Base-by-base conservation (phyloP, 1,139 yeast genomes). In the Pichia sp. region DNA sequence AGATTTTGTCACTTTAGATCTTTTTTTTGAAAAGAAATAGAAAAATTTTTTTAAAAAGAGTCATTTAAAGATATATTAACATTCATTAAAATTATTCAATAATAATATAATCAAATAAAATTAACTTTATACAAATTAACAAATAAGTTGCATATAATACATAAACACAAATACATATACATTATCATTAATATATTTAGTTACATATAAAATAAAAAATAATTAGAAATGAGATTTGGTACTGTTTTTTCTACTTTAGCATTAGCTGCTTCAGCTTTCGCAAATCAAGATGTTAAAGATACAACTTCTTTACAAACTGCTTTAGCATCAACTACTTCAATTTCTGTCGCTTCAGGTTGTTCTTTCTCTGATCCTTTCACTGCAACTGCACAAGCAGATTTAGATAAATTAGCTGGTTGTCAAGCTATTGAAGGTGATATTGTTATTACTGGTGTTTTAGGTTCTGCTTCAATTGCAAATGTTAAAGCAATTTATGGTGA, bases 361-460 rank as follows among this genome's bases (percentile, higher is more conserved):
- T 71, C 80, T 22, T 76, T 76, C 69, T 35, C 45, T 3, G 65
- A 63, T 50, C 52, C 62, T 20, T 72, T 67, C 64, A 82, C 92
- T 42, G 89, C 86, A 55, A 78, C 92, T 50, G 78, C 81, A 41
- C 87, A 90, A 66, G 62, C 84, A 34, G 90, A 87, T 56, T 78
- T 92, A 62, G 94, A 86, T 59, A 63, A 69, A 38, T 76, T 85
- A 52, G 69, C 86, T 48, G 73, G 80, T 39, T 92, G 98, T 80
- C 67, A 78, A 40, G 84, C 90, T 53, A 76, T 90, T 55, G 76
- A 76, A 53, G 97, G 97, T 72, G 82, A 82, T 64, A 70, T 92
- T 60, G 67, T 73, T 67, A 73, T 92, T 62, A 62, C 76, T 50
- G 87, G 90, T 69, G 67, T 62, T 47, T 67, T 82, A 48, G 79